Percentiles rank a stretch among this genome's conserved stretches.
Conservation (phyloP, 2,329 filamentous ascomycete genomes). For the Cladobotryum mycophilum region DNA sequence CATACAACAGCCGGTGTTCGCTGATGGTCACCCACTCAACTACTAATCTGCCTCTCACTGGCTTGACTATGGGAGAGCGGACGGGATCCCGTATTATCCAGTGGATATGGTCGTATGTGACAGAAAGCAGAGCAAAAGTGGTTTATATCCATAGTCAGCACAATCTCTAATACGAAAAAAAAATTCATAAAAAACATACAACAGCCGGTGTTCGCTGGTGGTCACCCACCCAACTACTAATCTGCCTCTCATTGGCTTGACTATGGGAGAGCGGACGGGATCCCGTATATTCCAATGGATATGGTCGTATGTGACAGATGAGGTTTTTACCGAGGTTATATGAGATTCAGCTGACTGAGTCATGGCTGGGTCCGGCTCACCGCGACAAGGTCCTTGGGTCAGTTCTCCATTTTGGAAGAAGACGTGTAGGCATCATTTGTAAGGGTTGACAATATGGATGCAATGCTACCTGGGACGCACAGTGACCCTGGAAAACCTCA, state of each 20-base stretch:
- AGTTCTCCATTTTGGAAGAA: too few species aligned
- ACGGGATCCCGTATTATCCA: not conserved
- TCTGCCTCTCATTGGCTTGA: not conserved
- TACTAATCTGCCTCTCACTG: not conserved
- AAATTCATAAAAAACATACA: slow-evolving; percentile 2
- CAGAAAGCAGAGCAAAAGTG: too few species aligned
- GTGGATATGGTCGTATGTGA: not conserved
- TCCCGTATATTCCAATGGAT: not conserved
- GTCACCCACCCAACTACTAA: slow-evolving; percentile 1
- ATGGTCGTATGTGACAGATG: not conserved
- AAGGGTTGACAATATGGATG: too few species aligned
- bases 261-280: not conserved
- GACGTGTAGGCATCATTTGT: too few species aligned
- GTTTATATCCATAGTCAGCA: too few species aligned
- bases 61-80: not conserved
- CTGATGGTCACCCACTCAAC: not conserved
- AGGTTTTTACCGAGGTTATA: too few species aligned
- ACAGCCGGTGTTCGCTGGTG: slow-evolving; percentile 1
- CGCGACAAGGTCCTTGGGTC: too few species aligned
- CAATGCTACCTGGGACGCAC: too few species aligned
- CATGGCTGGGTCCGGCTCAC: too few species aligned
- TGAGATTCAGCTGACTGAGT: too few species aligned
- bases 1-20: slow-evolving; percentile 1
- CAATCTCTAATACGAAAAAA: too few species aligned
- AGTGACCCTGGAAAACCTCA: too few species aligned